A percentile compares a stretch with the other conserved stretches of the same genome.
phyloP scores from a whole-genome alignment of 257 asterid genomes.

The Petrea volubilis region DNA sequence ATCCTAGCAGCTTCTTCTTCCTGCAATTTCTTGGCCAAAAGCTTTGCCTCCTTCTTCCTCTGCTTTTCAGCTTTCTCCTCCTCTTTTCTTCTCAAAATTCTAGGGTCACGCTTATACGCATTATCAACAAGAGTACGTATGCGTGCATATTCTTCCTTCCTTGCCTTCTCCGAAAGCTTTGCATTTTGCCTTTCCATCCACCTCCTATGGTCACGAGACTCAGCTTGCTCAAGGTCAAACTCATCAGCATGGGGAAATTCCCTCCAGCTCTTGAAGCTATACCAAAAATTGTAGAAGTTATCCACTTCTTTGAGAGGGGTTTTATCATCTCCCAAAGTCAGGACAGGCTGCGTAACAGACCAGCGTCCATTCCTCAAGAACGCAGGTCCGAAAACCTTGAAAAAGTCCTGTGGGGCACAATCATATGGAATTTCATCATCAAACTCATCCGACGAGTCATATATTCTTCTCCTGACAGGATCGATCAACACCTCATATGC shows the following conservation, averaged over 20 bases:
- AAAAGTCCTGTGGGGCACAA: conserved; percentile 89
- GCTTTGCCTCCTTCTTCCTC: conserved; percentile 85
- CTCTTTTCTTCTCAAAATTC: conserved; percentile 80
- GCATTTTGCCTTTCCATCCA: conserved; percentile 99
- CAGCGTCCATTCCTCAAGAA: conserved; percentile 97
- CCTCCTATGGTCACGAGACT: conserved; percentile 89
- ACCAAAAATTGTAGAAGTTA: conserved; percentile 85
- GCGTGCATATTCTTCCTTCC: conserved; percentile 83
- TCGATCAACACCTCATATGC: conserved; percentile 87
- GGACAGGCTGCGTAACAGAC: conserved; percentile 78
- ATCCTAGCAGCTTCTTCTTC: conserved; percentile 82
- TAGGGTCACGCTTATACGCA: conserved; percentile 89
- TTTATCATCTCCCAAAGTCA: conserved; percentile 75
- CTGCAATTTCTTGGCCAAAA: conserved; percentile 79
- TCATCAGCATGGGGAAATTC: conserved; percentile 97
- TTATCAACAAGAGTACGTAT: conserved; percentile 87
- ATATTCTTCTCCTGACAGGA: conserved; percentile 89
- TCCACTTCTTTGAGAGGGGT: conserved; percentile 69
- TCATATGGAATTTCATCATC: conserved; percentile 91
- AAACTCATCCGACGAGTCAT: conserved; percentile 95
- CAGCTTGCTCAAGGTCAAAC: conserved; percentile 94
- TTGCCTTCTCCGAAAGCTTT: conserved; percentile 88
- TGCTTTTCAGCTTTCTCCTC: conserved; percentile 81
- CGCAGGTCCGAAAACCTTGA: conserved; percentile 94
- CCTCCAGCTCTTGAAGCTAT: conserved; percentile 93